Conservation (phyloP, 2,329 filamentous ascomycete species). For the Diaporthe destruens region DNA sequence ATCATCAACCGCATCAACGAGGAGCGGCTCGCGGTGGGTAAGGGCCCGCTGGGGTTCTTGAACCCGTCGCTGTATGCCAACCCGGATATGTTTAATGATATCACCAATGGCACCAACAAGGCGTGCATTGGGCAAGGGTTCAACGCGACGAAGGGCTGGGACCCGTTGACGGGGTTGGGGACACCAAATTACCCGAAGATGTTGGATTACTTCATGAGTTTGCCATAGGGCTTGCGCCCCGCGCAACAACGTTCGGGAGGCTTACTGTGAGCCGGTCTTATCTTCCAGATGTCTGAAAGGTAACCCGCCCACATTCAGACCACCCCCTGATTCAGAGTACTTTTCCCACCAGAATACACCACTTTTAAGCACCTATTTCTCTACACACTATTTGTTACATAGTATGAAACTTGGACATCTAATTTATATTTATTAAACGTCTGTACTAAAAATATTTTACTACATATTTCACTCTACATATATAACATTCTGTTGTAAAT, state of each 20-base stretch:
- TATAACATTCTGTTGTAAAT: no score
- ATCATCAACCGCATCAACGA: conserved; percentile 75
- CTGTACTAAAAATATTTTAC: no score
- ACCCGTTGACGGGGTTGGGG: conserved; percentile 46
- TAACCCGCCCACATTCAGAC: no score
- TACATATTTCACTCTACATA: no score
- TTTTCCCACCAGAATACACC: no score
- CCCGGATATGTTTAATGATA: conserved; percentile 50
- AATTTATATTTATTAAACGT: no score
- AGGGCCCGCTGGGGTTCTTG: conserved; percentile 54
- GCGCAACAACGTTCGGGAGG: not conserved
- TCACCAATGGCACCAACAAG: conserved; percentile 48
- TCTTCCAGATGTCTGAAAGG: no score
- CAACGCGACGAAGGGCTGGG: conserved; percentile 47
- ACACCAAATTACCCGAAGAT: conserved; percentile 42
- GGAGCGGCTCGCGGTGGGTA: conserved; percentile 63
- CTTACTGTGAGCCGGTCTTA: not conserved
- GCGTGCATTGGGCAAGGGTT: conserved; percentile 50
- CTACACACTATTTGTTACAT: no score
- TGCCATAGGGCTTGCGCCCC: conserved; percentile 9
- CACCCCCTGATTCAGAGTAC: no score
- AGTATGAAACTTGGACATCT: no score
- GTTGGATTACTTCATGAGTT: conserved; percentile 30
- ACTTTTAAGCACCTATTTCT: no score
- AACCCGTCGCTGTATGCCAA: conserved; percentile 49